Base-by-base conservation (phyloP, 257 asterid genomes). In the Scutellaria galericulata region DNA sequence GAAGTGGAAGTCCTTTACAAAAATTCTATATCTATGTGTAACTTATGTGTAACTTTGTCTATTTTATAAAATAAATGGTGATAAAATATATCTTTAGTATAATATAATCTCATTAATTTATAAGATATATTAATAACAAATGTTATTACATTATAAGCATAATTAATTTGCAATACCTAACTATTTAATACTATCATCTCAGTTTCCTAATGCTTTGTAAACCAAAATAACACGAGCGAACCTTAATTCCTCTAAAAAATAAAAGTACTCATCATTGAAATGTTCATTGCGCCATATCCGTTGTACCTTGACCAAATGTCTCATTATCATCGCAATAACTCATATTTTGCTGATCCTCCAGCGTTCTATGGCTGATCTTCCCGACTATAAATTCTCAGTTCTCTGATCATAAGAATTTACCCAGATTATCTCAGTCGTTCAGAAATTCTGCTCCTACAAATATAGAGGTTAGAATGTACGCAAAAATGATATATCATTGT, bases 371-470 rank as follows among this genome's bases (percentile, higher is more conserved):
- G 54, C 73, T 47, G 31, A 64, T 65, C 42, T 47, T 66, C 4
- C 31, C 58, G 2, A 1, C 9, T 63, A 59, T 12, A 80, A 69
- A 58, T 65, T 31, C 55, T 55, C 68, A 44, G 63, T 44, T 51
- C 69, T 66, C 4, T 42, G 31, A 5, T 45, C 51, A 70, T 40
- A 48, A 11, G 76, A 71, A 31, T 68, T 78, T 42, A 37, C n/a
- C n/a, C 60, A 9, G 14, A 27, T 55, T 1, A 24, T 22, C 76
- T 47, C 61, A 48, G 55, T 68, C 48, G 62, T 70, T 50, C 64
- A 84, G 75, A 77, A 53, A 59, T 55, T 74, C 60, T 55, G 58
- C 4, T 54, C 70, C 87, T 80, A 78, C 77, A 71, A 64, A 42
- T 20, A 40, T 42, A 11, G 7, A 47, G 13, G 51, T 52, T 37